phyloP scores from a whole-genome alignment of 805 yeast species.

The Sugiyamaella lignohabitans region DNA sequence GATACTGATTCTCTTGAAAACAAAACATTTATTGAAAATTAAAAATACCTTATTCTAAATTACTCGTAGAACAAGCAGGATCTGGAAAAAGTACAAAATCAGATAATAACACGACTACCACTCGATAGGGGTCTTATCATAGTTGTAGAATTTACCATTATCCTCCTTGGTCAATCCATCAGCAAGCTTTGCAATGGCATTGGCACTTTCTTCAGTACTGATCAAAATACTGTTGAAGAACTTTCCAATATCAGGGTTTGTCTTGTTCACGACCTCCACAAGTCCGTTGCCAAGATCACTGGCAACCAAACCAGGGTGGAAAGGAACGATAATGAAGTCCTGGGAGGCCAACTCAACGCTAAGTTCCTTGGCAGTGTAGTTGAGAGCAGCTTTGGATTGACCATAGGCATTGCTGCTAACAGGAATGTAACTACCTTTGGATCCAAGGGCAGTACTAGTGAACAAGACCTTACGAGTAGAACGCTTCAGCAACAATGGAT shows the following conservation, averaged over 20 bases:
- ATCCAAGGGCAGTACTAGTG: constrained; percentile 28
- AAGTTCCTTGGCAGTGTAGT: constrained; percentile 28
- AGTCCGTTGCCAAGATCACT: constrained; percentile 30
- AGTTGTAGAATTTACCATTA: constrained; percentile 22
- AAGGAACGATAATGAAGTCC: constrained; percentile 28
- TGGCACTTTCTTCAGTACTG: constrained; percentile 23
- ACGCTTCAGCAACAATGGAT: constrained; percentile 22
- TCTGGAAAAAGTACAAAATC: no score
- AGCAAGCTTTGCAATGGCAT: not conserved
- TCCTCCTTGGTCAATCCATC: not conserved
- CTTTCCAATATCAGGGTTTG: constrained; percentile 5
- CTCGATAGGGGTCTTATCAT: constrained; percentile 9
- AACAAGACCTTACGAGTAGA: constrained; percentile 25
- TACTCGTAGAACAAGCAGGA: no score
- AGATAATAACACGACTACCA: no score
- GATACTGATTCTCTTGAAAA: no score
- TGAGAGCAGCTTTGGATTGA: constrained; percentile 35
- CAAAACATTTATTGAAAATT: no score
- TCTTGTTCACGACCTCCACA: constrained; percentile 1
- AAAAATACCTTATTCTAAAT: no score
- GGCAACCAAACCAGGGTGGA: constrained; percentile 37
- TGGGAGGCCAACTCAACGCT: constrained; percentile 25
- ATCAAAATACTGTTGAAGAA: constrained; percentile 4
- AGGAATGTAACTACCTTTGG: constrained; percentile 19
- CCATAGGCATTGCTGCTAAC: constrained; percentile 30